A percentile compares a stretch with the other conserved stretches of the same genome.
phyloP scores from a whole-genome alignment of 352 stramenopile genomes.

The Thraustochytrium sp. region DNA sequence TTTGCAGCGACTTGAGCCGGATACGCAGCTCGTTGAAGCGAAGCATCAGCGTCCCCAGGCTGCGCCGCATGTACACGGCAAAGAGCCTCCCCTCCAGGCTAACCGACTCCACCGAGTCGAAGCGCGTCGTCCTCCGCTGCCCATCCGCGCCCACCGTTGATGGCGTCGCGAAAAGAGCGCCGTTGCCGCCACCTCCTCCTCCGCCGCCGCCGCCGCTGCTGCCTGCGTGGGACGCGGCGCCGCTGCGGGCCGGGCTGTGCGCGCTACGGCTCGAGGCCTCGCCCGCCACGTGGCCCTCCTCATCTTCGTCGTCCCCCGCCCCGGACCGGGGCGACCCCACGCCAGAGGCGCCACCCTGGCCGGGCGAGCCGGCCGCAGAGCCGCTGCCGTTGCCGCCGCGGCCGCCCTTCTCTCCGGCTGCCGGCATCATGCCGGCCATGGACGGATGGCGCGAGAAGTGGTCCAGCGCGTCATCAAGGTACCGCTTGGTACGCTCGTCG shows the following conservation, averaged over 20 bases:
- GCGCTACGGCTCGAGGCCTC: too few relatives aligned
- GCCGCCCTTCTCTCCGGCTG: background rate
- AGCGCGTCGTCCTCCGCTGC: background rate
- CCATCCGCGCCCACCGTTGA: background rate
- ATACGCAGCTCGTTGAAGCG: conserved; percentile 24
- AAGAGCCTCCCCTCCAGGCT: background rate
- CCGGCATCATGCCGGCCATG: background rate
- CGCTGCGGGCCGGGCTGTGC: too few relatives aligned
- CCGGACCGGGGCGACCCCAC: too few relatives aligned
- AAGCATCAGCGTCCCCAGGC: background rate
- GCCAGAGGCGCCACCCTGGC: too few relatives aligned
- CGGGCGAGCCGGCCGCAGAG: too few relatives aligned
- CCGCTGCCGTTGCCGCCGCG: too few relatives aligned
- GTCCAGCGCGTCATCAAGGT: conserved; percentile 12
- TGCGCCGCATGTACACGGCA: background rate
- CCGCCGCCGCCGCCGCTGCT: too few relatives aligned
- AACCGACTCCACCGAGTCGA: conserved; percentile 19
- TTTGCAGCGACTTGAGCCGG: conserved; percentile 1
- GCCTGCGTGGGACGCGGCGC: too few relatives aligned
- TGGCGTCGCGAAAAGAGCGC: too few relatives aligned
- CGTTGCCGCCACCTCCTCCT: too few relatives aligned
- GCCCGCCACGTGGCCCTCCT: too few relatives aligned
- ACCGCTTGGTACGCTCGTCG: conserved; percentile 7
- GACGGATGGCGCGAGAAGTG: conserved; percentile 18
- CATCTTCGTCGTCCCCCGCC: too few relatives aligned